phyloP scores from a whole-genome alignment of 1,284 basidiomycete species.

The Earliella scabrosa region DNA sequence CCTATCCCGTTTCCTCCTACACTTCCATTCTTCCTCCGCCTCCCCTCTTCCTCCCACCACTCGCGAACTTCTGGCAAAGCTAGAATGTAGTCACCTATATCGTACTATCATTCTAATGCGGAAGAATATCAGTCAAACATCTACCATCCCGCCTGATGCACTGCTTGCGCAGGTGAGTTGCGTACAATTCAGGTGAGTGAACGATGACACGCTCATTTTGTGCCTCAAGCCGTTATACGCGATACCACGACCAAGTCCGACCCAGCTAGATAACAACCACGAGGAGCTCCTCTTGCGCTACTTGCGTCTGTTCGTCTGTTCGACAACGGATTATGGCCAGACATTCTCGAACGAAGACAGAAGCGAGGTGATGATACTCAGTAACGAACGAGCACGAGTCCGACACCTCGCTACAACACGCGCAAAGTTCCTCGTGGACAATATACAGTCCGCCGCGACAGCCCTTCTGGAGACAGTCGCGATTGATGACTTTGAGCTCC shows the following conservation, averaged over 20 bases:
- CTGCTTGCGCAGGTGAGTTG: conserved; percentile 26
- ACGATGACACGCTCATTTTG: conserved; percentile 12
- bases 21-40: not conserved
- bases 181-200: conserved; percentile 21
- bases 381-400: conserved; percentile 3
- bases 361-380: not conserved
- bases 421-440: conserved; percentile 2
- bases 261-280: not conserved
- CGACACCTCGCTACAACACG: conserved; percentile 6
- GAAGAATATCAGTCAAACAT: conserved; percentile 19
- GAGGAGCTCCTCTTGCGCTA: conserved; percentile 2
- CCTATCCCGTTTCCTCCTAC: conserved; percentile 20
- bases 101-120: conserved; percentile 24
- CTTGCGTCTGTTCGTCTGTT: conserved; percentile 14
- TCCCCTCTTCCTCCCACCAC: not conserved
- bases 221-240: conserved; percentile 20
- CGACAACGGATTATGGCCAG: conserved; percentile 11
- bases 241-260: not conserved
- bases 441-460: conserved; percentile 6
- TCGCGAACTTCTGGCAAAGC: conserved; percentile 11
- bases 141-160: conserved; percentile 18
- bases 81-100: conserved; percentile 25
- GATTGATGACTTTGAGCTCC: not conserved
- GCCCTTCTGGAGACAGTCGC: conserved; percentile 1
- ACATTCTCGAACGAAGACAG: not conserved